Base-by-base conservation (phyloP, 1,284 basidiomycete species). In the Cutaneotrichosporon sp. region DNA sequence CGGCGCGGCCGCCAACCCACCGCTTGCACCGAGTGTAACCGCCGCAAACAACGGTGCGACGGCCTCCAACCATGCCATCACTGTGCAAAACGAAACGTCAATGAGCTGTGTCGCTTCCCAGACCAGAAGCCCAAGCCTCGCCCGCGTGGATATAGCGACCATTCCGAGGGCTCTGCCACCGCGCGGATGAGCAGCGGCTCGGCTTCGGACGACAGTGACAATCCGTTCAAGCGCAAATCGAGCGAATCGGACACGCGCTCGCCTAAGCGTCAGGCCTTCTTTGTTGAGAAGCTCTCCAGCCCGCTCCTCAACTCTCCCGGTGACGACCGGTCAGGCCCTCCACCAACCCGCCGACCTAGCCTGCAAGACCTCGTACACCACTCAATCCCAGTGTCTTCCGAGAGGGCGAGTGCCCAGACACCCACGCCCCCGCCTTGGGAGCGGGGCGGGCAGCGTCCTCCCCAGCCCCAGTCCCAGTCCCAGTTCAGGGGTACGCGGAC, bases 41-140 rank as follows among this genome's bases (percentile, higher is more conserved):
- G 70, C 8, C 66, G 70, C 18, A 73, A 73, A 40, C 70, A 71
- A 47, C 60, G 64, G 71, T 72, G 71, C 56, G 68, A 72, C 62
- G 68, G 71, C n/a, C 38, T 63, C 10, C 51, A 59, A 30, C 70
- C 71, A 2, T 72, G 71, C 40, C 65, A 64, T 32, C 69, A 70
- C 60, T 72, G 71, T 56, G 52, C 66, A 0, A 71, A 71, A 56
- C 63, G 71, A 61, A 67, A 67, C 36, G 68, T 70, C 30, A 38
- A 21, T 16, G 61, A 66, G 14, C 55, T 61, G 5, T 70, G 69
- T 38, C 47, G 52, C 9, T 70, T 67, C 52, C 69, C 69, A 31
- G 65, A 68, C 21, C 31, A 53, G 53, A 63, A 57, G 32, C 31
- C 57, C 26, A 58, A 36, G 8, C 55, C 55, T 16, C 55, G 55